These are phyloP conservation scores for Leptographium galeiforme DNA, from an alignment of 2,329 filamentous ascomycete species.

Conservation along the genomic window DNA sequence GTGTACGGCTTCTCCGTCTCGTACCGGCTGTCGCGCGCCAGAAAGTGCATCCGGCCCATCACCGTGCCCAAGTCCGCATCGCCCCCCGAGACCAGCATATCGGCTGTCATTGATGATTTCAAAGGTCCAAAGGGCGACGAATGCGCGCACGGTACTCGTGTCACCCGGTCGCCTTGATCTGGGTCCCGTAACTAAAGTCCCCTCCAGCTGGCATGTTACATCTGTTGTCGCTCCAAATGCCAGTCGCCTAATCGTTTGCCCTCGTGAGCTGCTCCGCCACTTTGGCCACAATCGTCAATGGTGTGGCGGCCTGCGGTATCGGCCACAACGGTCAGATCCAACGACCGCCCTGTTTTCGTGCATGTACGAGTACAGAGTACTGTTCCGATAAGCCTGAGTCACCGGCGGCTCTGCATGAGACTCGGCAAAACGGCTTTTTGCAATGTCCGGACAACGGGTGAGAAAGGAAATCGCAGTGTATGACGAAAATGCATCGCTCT, in stretches of 20 bases:
- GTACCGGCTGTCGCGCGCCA: constrained; percentile 8
- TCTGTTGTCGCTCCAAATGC: too few relatives aligned
- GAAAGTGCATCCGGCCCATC: constrained; percentile 7
- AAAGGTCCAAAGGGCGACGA: too few relatives aligned
- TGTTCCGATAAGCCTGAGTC: too few relatives aligned
- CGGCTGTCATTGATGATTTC: too few relatives aligned
- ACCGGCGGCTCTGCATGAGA: too few relatives aligned
- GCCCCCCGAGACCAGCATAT: background rate
- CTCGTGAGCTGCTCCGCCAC: background rate
- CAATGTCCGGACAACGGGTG: too few relatives aligned
- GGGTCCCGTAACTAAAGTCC: too few relatives aligned
- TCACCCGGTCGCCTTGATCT: background rate
- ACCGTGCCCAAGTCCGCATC: background rate
- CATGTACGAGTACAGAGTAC: too few relatives aligned
- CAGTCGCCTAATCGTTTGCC: background rate
- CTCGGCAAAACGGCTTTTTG: too few relatives aligned
- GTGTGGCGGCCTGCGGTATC: background rate
- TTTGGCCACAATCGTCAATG: background rate
- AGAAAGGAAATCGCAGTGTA: background rate
- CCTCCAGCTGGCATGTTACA: too few relatives aligned
- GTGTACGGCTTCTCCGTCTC: constrained; percentile 10
- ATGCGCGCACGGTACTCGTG: too few relatives aligned
- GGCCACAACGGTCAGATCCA: background rate
- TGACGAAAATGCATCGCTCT: too few relatives aligned
- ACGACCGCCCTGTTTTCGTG: background rate